Conservation (phyloP, 805 yeast species). For the Monosporozyma solicola region DNA sequence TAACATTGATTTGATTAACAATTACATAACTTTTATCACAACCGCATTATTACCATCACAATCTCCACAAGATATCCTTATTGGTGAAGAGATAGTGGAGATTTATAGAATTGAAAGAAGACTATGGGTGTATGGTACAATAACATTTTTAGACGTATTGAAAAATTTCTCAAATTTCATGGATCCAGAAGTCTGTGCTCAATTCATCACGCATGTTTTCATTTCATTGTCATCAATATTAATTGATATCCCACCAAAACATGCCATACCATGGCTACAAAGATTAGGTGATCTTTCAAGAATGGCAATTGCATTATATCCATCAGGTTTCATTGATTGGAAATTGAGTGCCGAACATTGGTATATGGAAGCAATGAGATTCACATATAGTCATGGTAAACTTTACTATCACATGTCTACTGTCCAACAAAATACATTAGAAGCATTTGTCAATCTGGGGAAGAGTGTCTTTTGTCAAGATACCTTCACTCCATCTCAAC, state of each 20-base stretch:
- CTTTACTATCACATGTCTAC: conserved; percentile 82
- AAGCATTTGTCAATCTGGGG: conserved; percentile 72
- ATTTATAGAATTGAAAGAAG: conserved; percentile 70
- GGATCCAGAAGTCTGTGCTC: conserved; percentile 71
- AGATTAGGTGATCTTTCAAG: conserved; percentile 78
- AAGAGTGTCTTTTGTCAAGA: conserved; percentile 72
- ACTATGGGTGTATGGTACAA: conserved; percentile 81
- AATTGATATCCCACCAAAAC: conserved; percentile 30
- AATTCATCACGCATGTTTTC: conserved; percentile 66
- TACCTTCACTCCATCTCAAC: conserved; percentile 77
- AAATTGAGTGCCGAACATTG: conserved; percentile 73
- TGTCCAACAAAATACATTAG: conserved; percentile 61
- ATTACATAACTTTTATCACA: conserved; percentile 62
- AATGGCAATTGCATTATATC: conserved; percentile 80
- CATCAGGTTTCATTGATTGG: conserved; percentile 80
- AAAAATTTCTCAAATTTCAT: conserved; percentile 66
- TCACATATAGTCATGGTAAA: conserved; percentile 77
- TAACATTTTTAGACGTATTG: conserved; percentile 67
- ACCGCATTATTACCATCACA: conserved; percentile 67
- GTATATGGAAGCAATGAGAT: conserved; percentile 66
- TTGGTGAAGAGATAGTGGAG: conserved; percentile 66
- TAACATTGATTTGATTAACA: conserved; percentile 55
- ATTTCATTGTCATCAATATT: conserved; percentile 38
- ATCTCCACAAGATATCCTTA: conserved; percentile 33
- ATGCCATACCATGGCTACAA: conserved; percentile 56